phyloP scores from a whole-genome alignment of 768 basidiomycete genomes.

The Tylopilus subfusipes region DNA sequence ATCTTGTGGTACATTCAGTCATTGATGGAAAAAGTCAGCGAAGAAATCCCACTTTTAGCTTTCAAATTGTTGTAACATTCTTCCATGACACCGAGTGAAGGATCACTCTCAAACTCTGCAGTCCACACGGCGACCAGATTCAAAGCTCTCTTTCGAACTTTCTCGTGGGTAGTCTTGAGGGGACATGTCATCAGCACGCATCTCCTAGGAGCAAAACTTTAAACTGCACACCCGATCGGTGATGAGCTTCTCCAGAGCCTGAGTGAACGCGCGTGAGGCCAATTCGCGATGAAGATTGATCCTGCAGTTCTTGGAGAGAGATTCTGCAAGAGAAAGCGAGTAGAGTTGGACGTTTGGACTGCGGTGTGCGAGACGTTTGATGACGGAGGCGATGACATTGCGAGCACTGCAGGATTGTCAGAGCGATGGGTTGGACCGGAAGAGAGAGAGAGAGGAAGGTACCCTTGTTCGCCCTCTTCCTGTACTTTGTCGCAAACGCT shows the following conservation, averaged over 20 bases:
- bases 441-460: slow-evolving; percentile 8
- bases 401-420: slow-evolving; percentile 64
- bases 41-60: slow-evolving; percentile 61
- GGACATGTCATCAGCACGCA: slow-evolving; percentile 13
- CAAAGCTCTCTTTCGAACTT: slow-evolving; percentile 77
- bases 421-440: slow-evolving; percentile 2
- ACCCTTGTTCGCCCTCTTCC: slow-evolving; percentile 88
- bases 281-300: slow-evolving; percentile 81
- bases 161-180: slow-evolving; percentile 81
- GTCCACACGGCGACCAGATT: slow-evolving; percentile 79
- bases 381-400: slow-evolving; percentile 74
- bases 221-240: slow-evolving; percentile 70
- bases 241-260: slow-evolving; percentile 80
- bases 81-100: slow-evolving; percentile 83
- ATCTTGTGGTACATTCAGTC: slow-evolving; percentile 40
- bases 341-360: slow-evolving; percentile 97
- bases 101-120: slow-evolving; percentile 75
- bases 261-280: slow-evolving; percentile 86
- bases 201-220: not conserved
- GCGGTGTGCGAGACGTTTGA: slow-evolving; percentile 90
- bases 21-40: not conserved
- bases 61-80: slow-evolving; percentile 82
- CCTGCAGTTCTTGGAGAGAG: slow-evolving; percentile 88
- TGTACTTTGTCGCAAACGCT: slow-evolving; percentile 95
- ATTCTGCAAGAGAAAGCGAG: slow-evolving; percentile 81